A percentile compares a stretch with the other conserved stretches of the same genome.
Conservation (phyloP, 352 stramenopile genomes). For the Phytophthora sojae region DNA sequence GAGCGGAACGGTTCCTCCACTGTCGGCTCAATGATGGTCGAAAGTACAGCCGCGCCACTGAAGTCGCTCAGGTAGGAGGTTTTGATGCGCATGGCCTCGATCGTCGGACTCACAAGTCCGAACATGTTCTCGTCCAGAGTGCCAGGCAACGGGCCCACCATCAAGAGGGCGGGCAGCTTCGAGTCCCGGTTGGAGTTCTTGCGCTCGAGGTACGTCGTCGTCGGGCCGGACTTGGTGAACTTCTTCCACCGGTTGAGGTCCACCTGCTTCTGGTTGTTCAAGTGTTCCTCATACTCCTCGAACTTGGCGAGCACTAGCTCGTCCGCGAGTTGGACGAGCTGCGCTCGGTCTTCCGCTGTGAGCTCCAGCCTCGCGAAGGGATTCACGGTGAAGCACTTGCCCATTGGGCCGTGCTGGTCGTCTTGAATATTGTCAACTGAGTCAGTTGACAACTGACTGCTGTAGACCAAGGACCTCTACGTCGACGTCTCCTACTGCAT, state of each 20-base stretch:
- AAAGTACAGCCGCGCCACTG: conserved; percentile 47
- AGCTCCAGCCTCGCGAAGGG: conserved; percentile 20
- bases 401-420: too few species aligned
- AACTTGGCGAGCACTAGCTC: conserved; percentile 16
- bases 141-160: conserved; percentile 33
- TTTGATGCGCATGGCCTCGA: conserved; percentile 35
- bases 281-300: conserved; percentile 21
- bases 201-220: conserved; percentile 18
- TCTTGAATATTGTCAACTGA: too few species aligned
- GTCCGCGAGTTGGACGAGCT: conserved; percentile 22
- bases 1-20: conserved; percentile 47
- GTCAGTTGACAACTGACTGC: too few species aligned
- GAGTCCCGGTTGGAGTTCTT: conserved; percentile 23
- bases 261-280: conserved; percentile 9
- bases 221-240: conserved; percentile 2
- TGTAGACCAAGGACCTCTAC: too few species aligned
- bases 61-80: conserved; percentile 27
- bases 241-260: conserved; percentile 26
- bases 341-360: not conserved
- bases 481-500: too few species aligned
- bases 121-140: conserved; percentile 53
- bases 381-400: conserved; percentile 24
- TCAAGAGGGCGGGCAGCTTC: conserved; percentile 8
- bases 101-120: conserved; percentile 36
- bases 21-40: conserved; percentile 48